Conservation (phyloP, 2,329 filamentous ascomycete species). For the Penicillium occitanis region DNA sequence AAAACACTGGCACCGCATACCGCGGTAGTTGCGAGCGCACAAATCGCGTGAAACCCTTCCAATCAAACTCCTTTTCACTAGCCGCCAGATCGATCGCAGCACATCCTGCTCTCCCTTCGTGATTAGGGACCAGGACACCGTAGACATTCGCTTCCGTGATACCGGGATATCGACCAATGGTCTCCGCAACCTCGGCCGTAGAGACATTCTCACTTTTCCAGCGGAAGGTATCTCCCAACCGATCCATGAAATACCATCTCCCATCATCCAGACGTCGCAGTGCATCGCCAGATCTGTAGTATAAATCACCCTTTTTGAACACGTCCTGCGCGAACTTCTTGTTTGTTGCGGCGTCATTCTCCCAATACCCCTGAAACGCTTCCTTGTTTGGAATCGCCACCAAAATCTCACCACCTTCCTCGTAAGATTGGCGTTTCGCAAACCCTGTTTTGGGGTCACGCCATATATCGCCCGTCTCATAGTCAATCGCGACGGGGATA, state of each 20-base stretch:
- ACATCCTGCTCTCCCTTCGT: conserved; percentile 68
- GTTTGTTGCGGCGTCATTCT: conserved; percentile 64
- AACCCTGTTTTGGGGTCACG: conserved; percentile 69
- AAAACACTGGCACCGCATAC: conserved; percentile 74
- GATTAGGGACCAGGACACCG: conserved; percentile 63
- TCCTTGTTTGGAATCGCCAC: conserved; percentile 60
- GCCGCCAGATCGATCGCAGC: conserved; percentile 58
- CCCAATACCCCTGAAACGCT: conserved; percentile 68
- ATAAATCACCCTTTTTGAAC: conserved; percentile 66
- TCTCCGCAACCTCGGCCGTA: conserved; percentile 66
- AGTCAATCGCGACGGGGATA: conserved; percentile 67
- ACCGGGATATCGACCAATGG: conserved; percentile 59
- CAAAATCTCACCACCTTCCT: conserved; percentile 72
- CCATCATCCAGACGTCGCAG: conserved; percentile 62
- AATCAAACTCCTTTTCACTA: conserved; percentile 56
- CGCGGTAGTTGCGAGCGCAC: conserved; percentile 61
- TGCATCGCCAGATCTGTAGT: conserved; percentile 68
- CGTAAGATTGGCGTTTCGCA: conserved; percentile 61
- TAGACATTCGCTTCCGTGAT: conserved; percentile 69
- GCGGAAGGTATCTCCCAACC: conserved; percentile 58
- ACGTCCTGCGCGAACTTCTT: conserved; percentile 67
- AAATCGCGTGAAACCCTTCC: conserved; percentile 59
- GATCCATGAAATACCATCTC: conserved; percentile 68
- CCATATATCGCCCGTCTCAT: conserved; percentile 65
- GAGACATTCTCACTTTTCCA: conserved; percentile 64